A percentile compares a stretch with the other conserved stretches of the same genome.
Evolutionary conservation across 306 rosid genomes (phyloP).

Genomic region (Castanopsis chinensis): DNA sequence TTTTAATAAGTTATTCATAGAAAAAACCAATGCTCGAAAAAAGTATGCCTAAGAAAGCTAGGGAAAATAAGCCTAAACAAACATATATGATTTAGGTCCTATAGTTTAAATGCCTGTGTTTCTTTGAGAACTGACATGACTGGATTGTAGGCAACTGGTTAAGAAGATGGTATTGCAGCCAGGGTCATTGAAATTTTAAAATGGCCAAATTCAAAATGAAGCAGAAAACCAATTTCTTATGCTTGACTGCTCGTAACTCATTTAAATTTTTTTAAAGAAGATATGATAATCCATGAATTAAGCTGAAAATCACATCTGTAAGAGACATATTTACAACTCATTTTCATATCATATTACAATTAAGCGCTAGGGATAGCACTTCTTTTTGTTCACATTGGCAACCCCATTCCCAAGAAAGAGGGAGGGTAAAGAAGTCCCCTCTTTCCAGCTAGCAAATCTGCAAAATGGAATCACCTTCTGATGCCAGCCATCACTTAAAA

Average conservation of each 20-base stretch:
- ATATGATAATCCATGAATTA: too few relatives aligned
- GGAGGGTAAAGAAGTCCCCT: not conserved
- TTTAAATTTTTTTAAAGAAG: not conserved
- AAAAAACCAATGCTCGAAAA: too few relatives aligned
- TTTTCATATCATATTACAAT: not conserved
- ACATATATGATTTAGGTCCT: not conserved
- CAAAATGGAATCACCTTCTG: not conserved
- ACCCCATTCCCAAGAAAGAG: not conserved
- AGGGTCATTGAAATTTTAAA: not conserved
- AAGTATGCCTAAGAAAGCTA: too few relatives aligned
- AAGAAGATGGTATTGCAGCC: too few relatives aligned
- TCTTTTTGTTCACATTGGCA: not conserved
- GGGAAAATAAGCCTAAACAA: not conserved
- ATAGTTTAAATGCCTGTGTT: not conserved
- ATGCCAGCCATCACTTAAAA: constrained; percentile 31
- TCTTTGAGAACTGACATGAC: too few relatives aligned
- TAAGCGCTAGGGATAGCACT: not conserved
- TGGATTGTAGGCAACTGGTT: too few relatives aligned
- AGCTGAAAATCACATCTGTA: not conserved
- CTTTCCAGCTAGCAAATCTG: not conserved
- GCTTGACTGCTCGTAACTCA: not conserved
- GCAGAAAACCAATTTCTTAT: not conserved
- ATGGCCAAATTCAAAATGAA: not conserved
- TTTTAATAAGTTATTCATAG: not conserved
- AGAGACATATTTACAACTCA: not conserved